Evolutionary conservation across 1,284 basidiomycete species (phyloP).

Genomic region (Trametes sp.): DNA sequence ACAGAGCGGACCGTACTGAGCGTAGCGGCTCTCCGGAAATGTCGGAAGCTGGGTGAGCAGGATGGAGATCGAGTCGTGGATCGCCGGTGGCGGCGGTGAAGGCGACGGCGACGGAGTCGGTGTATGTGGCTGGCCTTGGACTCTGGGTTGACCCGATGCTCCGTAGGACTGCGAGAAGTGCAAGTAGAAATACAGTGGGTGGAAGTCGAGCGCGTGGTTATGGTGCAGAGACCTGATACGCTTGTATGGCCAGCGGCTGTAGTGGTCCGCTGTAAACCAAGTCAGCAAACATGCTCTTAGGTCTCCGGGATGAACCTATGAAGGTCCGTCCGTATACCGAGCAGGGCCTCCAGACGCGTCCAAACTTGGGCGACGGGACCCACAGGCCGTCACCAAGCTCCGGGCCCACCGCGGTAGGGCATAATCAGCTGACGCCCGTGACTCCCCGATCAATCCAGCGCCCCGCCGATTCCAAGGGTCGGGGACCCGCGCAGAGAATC

Average conservation of each 20-base stretch:
- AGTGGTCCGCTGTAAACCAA: slow-evolving; percentile 28
- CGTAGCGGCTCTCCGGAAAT: slow-evolving; percentile 40
- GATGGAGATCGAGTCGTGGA: slow-evolving; percentile 37
- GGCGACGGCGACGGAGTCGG: slow-evolving; percentile 27
- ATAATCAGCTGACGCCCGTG: slow-evolving; percentile 27
- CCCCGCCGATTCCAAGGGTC: slow-evolving; percentile 9
- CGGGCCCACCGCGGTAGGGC: slow-evolving; percentile 3
- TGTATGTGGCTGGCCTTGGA: slow-evolving; percentile 6
- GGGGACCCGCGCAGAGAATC: slow-evolving; percentile 18
- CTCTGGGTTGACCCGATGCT: not conserved
- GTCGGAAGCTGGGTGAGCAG: slow-evolving; percentile 44
- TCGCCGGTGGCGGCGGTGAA: slow-evolving; percentile 24
- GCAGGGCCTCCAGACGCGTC: no score
- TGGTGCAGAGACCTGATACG: slow-evolving; percentile 28
- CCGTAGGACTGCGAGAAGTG: slow-evolving; percentile 37
- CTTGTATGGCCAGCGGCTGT: slow-evolving; percentile 23
- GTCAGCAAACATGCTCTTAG: no score
- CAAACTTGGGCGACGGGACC: slow-evolving; percentile 16
- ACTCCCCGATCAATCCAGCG: slow-evolving; percentile 17
- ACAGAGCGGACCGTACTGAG: slow-evolving; percentile 43
- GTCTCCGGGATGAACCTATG: no score
- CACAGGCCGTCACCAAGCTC: slow-evolving; percentile 21
- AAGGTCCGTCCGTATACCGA: not conserved
- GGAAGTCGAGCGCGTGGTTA: slow-evolving; percentile 35
- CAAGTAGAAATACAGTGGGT: slow-evolving; percentile 45